Base-by-base conservation (phyloP, 768 basidiomycete genomes). In the Lepiota brunneoincarnata region DNA sequence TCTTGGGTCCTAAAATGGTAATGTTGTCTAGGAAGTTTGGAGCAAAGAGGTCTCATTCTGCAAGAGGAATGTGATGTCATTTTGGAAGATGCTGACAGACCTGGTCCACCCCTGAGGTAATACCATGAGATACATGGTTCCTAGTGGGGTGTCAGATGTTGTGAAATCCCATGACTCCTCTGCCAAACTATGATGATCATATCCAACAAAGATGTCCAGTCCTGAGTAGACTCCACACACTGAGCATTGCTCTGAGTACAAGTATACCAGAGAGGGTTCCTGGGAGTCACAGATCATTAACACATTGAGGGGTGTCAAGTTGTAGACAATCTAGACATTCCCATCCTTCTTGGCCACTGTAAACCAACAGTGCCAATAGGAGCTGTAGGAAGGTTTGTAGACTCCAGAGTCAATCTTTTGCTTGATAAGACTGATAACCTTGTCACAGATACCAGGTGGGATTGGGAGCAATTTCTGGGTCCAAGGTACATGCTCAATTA, bases 41-140 rank as follows among this genome's bases (percentile, higher is more conserved):
- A 2, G 45, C 39, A n/a, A n/a, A n/a, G 56, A 57, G 0, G 60
- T 71, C 57, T 74, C 67, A 23, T 67, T 55, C 17, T 72, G 59
- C 0, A 75, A 28, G 2, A 76, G 55, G 24, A 70, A 71, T 0
- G 59, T 59, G 56, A 71, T 67, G 39, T 65, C 62, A 21, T 67
- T n/a, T n/a, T n/a, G n/a, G n/a, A n/a, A n/a, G n/a, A n/a, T n/a
- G n/a, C n/a, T n/a, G n/a, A n/a, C n/a, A 1, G 63, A 70, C 20
- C 78, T 76, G 0, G 75, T 76, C 37, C 63, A 74, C 1, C 76
- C 78, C 57, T 67, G 72, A 0, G 72, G 75, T 0, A 79, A 39
- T 0, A 62, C 65, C 0, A 67, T 71, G 0, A 77, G 61, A 0
- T 64, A 62, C 0, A 73, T 49, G 0, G 66, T 57, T 1, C 74